These are phyloP conservation scores for Solanum acaule DNA, from an alignment of 257 asterid species.

Conservation along the genomic window DNA sequence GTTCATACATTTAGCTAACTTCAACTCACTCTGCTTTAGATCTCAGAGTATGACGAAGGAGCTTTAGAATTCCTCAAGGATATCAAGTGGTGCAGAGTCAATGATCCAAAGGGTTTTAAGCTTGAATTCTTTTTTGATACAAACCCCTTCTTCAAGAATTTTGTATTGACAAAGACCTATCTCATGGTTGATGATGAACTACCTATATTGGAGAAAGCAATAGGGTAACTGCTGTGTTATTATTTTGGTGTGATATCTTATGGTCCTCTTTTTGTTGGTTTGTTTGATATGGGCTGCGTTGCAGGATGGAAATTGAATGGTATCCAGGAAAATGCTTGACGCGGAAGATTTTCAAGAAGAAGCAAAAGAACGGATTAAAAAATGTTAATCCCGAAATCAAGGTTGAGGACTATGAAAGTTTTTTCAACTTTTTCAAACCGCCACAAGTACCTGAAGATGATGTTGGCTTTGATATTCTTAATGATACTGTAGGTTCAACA, in stretches of 20 bases:
- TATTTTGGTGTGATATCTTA: background rate
- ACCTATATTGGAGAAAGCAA: conserved; percentile 69
- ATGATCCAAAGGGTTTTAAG: conserved; percentile 70
- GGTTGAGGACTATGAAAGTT: conserved; percentile 60
- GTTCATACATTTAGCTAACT: background rate
- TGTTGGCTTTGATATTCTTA: conserved; percentile 46
- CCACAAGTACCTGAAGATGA: conserved; percentile 73
- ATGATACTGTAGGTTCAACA: conserved; percentile 36
- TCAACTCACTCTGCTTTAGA: conserved; percentile 23
- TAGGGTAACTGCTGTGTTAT: conserved; percentile 41
- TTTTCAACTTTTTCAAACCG: conserved; percentile 75
- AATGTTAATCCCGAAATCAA: conserved; percentile 40
- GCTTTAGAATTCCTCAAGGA: conserved; percentile 75
- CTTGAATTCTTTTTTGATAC: conserved; percentile 68
- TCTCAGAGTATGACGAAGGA: conserved; percentile 73
- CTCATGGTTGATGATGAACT: conserved; percentile 72
- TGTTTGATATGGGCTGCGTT: conserved; percentile 1
- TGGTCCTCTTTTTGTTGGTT: background rate
- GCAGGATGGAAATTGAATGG: conserved; percentile 79
- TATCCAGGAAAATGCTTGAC: conserved; percentile 67
- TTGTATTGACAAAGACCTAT: conserved; percentile 60
- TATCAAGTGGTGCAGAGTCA: conserved; percentile 57
- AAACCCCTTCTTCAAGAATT: conserved; percentile 75
- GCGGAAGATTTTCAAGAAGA: conserved; percentile 60
- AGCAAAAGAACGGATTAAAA: conserved; percentile 63